A percentile compares a stretch with the other conserved stretches of the same genome.
Evolutionary conservation across 1,139 yeast species (phyloP).

Genomic region (Magnusiomyces clavatus): DNA sequence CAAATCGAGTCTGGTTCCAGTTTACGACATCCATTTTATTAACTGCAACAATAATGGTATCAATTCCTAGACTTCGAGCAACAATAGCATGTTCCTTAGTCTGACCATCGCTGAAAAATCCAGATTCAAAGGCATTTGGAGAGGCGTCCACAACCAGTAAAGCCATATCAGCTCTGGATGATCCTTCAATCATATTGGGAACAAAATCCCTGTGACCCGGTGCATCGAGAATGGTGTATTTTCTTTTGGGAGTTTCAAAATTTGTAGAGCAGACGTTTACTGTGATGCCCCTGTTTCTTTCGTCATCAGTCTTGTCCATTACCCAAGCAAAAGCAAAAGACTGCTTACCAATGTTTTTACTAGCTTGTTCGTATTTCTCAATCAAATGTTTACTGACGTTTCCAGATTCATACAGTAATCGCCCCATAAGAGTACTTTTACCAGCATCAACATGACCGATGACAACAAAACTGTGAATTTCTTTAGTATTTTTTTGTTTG

Average conservation of each 20-base stretch:
- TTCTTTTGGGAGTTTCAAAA: slow-evolving; percentile 58
- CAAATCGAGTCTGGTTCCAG: slow-evolving; percentile 63
- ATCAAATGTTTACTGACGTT: slow-evolving; percentile 72
- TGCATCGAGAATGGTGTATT: slow-evolving; percentile 89
- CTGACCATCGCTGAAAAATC: slow-evolving; percentile 82
- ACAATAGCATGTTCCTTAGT: slow-evolving; percentile 88
- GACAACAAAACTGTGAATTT: slow-evolving; percentile 52
- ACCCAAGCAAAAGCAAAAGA: slow-evolving; percentile 98
- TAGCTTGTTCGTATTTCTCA: slow-evolving; percentile 70
- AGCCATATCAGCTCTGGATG: slow-evolving; percentile 72
- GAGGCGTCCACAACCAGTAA: slow-evolving; percentile 71
- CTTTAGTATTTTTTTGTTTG: slow-evolving; percentile 49
- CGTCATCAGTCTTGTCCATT: slow-evolving; percentile 92
- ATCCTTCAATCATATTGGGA: slow-evolving; percentile 98
- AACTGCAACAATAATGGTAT: slow-evolving; percentile 63
- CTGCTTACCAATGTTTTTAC: slow-evolving; percentile 76
- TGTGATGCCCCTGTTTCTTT: slow-evolving; percentile 79
- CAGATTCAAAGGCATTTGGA: slow-evolving; percentile 81
- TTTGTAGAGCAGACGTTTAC: slow-evolving; percentile 83
- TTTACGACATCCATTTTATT: slow-evolving; percentile 77
- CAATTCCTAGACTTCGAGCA: slow-evolving; percentile 79
- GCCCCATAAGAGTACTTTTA: slow-evolving; percentile 89
- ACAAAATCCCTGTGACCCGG: slow-evolving; percentile 98
- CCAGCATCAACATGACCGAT: slow-evolving; percentile 98
- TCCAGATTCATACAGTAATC: slow-evolving; percentile 73